Base-by-base conservation (phyloP, 345 rosid genomes). In the Euphorbia peplus region DNA sequence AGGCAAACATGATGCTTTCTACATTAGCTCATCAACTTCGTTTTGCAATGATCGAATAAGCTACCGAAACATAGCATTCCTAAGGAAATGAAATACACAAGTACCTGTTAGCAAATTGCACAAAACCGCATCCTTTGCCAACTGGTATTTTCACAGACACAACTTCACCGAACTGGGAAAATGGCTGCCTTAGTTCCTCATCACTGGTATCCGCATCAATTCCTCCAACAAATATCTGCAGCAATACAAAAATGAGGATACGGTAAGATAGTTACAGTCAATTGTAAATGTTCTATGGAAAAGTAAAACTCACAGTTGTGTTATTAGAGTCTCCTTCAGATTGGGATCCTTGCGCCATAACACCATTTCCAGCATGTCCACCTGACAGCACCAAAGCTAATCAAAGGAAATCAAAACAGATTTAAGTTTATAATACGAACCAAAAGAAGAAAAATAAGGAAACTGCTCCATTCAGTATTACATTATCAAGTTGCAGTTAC, bases 91-190 rank as follows among this genome's bases (percentile, higher is more conserved):
- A 35, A 53, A 18, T 39, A 26, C 29, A 24, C 39, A 19, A 63
- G 28, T 66, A 91, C 97, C 97, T 95, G 78, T 80, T 80, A 66
- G 84, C 82, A 77, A 87, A 86, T 61, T 88, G 97, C 62, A 91
- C 96, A 75, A 95, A 95, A 14, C 96, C 97, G 52, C 99, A 95
- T 76, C 97, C 96, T 87, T 87, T 95, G n/a, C 96, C 95, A 30
- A 78, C 72, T 35, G 96, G 96, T 74, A 95, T 95, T 82, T 95
- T 95, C 75, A 95, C 97, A 60, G 96, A 95, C 41, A 89, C 72
- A 73, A 95, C 86, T 47, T 95, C 99, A 39, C 96, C 95, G 75
- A 85, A 95, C 74, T 88, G 84, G 19, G 89, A 81, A 76, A 91
- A 95, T 14, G 93, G 86, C 79, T 87, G 79, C 78, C 88, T 89